These are phyloP conservation scores for Thermothielavioides terrestris DNA, from an alignment of 495 filamentous ascomycete species.

Conservation along the genomic window DNA sequence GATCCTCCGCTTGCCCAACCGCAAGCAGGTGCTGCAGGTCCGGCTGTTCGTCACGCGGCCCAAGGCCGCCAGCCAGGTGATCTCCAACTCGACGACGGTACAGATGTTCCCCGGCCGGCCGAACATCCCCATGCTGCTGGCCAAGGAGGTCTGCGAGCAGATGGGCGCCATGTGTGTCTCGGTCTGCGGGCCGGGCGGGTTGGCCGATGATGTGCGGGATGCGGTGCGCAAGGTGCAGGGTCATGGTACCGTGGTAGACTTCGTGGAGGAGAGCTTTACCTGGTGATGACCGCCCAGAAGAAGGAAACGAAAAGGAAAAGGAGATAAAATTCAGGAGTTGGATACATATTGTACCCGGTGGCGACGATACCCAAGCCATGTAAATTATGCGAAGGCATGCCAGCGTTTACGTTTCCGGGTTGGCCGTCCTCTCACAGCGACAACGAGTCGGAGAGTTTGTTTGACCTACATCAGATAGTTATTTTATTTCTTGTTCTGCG, in stretches of 20 bases:
- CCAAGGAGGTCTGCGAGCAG: slow-evolving; percentile 67
- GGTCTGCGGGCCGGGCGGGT: slow-evolving; percentile 75
- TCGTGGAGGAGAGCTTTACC: slow-evolving; percentile 81
- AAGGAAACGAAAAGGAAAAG: too few species aligned
- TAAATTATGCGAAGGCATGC: too few species aligned
- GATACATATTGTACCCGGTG: too few species aligned
- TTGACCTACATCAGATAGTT: too few species aligned
- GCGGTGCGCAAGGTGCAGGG: slow-evolving; percentile 61
- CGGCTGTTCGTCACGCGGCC: slow-evolving; percentile 84
- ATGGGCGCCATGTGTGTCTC: slow-evolving; percentile 84
- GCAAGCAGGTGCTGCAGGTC: slow-evolving; percentile 70
- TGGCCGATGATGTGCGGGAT: slow-evolving; percentile 75
- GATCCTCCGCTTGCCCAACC: slow-evolving; percentile 67
- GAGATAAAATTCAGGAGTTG: too few species aligned
- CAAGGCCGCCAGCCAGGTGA: slow-evolving; percentile 60
- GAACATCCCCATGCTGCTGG: slow-evolving; percentile 65
- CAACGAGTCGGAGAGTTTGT: too few species aligned
- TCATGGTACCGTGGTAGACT: slow-evolving; percentile 56
- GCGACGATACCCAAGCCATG: too few species aligned
- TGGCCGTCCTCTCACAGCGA: too few species aligned
- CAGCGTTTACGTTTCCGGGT: too few species aligned
- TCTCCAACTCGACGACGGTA: slow-evolving; percentile 61
- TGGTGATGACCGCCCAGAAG: too few species aligned
- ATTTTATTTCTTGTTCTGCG: too few species aligned
- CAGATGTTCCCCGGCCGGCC: slow-evolving; percentile 87